Percentiles rank a stretch among this genome's conserved stretches.
Conservation (phyloP, 164 flowering plant genomes). For the Dillenia suffruticosa region DNA sequence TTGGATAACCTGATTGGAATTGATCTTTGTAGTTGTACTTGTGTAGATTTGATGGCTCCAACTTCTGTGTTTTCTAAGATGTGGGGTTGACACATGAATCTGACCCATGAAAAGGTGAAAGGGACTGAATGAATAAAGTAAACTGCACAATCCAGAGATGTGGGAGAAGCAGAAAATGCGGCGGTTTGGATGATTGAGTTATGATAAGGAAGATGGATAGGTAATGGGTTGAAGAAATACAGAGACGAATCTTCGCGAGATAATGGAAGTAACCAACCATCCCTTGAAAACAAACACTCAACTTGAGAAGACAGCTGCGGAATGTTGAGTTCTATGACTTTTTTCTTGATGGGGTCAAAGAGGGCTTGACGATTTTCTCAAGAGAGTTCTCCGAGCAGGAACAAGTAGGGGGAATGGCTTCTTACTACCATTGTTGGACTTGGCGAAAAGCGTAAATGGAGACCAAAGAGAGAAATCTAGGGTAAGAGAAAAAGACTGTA, state of each 20-base stretch:
- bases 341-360: constrained; percentile 1
- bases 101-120: background rate
- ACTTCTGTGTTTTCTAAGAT: background rate
- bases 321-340: background rate
- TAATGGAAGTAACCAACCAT: constrained; percentile 5
- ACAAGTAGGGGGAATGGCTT: background rate
- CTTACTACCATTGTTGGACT: too few species aligned
- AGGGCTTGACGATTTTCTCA: background rate
- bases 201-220: constrained; percentile 7
- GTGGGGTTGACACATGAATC: background rate
- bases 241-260: constrained; percentile 1
- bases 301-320: constrained; percentile 3
- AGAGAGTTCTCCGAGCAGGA: background rate
- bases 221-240: constrained; percentile 10
- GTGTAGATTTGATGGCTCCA: background rate
- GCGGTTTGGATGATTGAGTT: background rate
- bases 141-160: constrained; percentile 2
- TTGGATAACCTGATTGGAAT: background rate
- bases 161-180: constrained; percentile 8
- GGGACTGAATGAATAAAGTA: background rate
- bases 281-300: constrained; percentile 5
- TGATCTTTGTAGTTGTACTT: background rate
- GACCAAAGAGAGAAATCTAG: too few species aligned
- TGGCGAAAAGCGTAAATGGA: too few species aligned
- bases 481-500: too few species aligned